Percentiles rank a stretch among this genome's conserved stretches.
Evolutionary conservation across 2,329 filamentous ascomycete species (phyloP).

Genomic region (Immersiporthe knoxdaviesiana): DNA sequence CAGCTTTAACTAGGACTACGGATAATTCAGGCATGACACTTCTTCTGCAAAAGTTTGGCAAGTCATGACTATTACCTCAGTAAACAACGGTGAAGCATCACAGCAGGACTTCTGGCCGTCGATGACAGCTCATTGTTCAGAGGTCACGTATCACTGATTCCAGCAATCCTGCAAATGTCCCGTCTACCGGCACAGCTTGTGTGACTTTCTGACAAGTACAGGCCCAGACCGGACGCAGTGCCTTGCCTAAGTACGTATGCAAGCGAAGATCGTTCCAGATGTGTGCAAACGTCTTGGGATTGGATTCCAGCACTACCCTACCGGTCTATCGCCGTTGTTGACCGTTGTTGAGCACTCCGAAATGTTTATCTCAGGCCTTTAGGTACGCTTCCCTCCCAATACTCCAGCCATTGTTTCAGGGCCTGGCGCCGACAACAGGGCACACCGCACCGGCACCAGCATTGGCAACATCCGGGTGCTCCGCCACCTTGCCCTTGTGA

Average conservation of each 20-base stretch:
- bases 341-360: neutral
- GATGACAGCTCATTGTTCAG: neutral
- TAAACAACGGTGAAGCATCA: neutral
- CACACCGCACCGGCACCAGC: constrained; percentile 41
- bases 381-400: neutral
- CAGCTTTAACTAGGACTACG: no score
- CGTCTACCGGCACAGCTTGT: neutral
- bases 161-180: neutral
- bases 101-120: neutral
- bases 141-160: neutral
- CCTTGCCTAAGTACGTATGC: neutral
- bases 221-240: neutral
- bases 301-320: neutral
- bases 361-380: neutral
- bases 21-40: no score
- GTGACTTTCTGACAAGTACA: neutral
- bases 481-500: constrained; percentile 45
- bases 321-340: neutral
- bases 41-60: no score
- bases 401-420: constrained; percentile 11
- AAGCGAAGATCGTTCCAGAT: neutral
- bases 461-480: constrained; percentile 41
- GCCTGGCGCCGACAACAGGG: constrained; percentile 43
- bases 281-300: neutral
- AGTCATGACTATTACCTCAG: no score